Evolutionary conservation across 305 asterid species (phyloP).

Genomic region (Fraxinus ornus): DNA sequence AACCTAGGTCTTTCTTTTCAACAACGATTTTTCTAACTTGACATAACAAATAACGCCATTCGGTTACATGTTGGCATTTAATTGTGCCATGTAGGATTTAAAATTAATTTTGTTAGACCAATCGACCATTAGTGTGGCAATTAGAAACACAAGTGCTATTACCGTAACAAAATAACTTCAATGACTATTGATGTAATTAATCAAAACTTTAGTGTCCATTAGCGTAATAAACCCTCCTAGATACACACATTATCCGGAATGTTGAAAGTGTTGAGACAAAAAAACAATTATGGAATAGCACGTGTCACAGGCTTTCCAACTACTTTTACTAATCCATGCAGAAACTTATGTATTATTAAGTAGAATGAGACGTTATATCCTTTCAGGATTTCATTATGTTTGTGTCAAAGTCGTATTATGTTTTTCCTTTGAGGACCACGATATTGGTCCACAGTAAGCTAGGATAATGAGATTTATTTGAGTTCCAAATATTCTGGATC

Average conservation of each 20-base stretch:
- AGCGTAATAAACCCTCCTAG: neutral
- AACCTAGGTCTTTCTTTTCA: neutral
- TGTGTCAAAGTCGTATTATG: neutral
- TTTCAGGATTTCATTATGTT: neutral
- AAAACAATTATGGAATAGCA: neutral
- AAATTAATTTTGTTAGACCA: neutral
- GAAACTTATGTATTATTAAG: neutral
- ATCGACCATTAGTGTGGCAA: neutral
- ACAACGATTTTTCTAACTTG: neutral
- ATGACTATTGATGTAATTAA: neutral
- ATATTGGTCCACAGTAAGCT: neutral
- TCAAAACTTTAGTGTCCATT: neutral
- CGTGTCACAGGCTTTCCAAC: constrained; percentile 1
- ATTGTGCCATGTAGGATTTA: neutral
- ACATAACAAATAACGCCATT: neutral
- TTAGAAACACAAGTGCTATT: neutral
- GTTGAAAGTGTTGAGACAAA: neutral
- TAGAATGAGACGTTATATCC: neutral
- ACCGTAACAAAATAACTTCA: neutral
- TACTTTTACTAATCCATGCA: constrained; percentile 1
- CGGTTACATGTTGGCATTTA: neutral
- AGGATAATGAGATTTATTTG: neutral
- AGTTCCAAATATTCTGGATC: constrained; percentile 8
- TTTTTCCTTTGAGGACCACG: neutral
- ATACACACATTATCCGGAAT: neutral